Evolutionary conservation across 2,329 filamentous ascomycete genomes (phyloP).

Genomic region (Cercospora nicotianae): DNA sequence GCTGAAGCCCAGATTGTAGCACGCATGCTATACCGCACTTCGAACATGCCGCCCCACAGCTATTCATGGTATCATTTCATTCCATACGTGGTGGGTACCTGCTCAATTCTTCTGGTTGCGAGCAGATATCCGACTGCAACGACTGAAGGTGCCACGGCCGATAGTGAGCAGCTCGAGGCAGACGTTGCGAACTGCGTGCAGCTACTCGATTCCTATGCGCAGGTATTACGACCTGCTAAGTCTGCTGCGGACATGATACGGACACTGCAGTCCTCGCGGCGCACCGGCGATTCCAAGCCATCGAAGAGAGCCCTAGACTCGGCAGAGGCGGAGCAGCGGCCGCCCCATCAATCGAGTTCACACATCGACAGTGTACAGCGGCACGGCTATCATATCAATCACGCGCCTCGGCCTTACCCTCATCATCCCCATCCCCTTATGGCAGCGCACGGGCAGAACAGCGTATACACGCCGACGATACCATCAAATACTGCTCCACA

Average conservation of each 20-base stretch:
- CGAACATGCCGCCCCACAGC: conserved; percentile 9
- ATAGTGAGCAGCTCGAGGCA: conserved; percentile 3
- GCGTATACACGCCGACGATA: neutral
- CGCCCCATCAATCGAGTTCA: neutral
- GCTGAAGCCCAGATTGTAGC: conserved; percentile 15
- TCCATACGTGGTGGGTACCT: conserved; percentile 12
- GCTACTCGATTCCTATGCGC: conserved; percentile 10
- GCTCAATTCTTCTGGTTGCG: conserved; percentile 18
- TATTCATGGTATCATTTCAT: conserved; percentile 18
- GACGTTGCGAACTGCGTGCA: conserved; percentile 15
- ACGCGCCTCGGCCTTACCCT: neutral
- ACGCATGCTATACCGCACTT: conserved; percentile 8
- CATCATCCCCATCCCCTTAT: neutral
- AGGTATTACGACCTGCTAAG: conserved; percentile 8
- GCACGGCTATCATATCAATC: neutral
- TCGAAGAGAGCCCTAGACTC: neutral
- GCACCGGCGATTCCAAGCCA: neutral
- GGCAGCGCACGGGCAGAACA: neutral
- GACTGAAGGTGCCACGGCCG: neutral
- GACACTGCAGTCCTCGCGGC: conserved; percentile 6
- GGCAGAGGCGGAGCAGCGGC: neutral
- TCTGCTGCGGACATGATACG: conserved; percentile 18
- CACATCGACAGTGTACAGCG: neutral
- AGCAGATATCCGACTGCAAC: conserved; percentile 1
- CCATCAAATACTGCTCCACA: neutral